Conservation (phyloP, 257 asterid genomes). For the Coffea canephora region DNA sequence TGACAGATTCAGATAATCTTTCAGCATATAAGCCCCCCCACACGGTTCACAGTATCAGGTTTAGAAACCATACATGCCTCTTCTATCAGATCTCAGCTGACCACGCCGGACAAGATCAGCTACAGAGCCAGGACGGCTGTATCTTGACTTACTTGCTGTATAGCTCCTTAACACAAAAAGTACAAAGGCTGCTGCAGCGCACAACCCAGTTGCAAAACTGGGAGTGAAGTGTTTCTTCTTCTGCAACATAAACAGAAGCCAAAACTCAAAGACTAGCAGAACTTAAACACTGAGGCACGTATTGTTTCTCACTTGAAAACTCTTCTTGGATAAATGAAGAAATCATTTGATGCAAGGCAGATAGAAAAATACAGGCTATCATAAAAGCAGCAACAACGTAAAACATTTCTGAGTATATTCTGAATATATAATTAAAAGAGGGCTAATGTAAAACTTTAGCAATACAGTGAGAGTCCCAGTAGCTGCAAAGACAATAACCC, state of each 20-base stretch:
- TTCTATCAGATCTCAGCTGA: conserved; percentile 94
- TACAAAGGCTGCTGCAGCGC: conserved; percentile 55
- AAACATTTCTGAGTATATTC: background rate
- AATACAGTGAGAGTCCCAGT: no score
- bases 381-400: background rate
- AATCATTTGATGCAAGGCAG: background rate
- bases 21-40: background rate
- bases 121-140: conserved; percentile 70
- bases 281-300: background rate
- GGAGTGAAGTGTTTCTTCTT: conserved; percentile 44
- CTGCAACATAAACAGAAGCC: conserved; percentile 38
- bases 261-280: background rate
- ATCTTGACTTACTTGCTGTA: conserved; percentile 45
- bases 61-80: conserved; percentile 95
- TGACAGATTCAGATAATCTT: background rate
- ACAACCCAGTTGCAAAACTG: conserved; percentile 55
- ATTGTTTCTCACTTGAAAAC: background rate
- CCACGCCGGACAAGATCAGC: conserved; percentile 98
- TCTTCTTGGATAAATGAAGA: background rate
- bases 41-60: conserved; percentile 3
- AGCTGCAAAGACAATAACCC: no score
- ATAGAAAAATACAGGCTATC: background rate
- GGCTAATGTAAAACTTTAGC: no score
- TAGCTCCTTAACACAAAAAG: conserved; percentile 48
- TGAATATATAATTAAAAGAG: no score